Evolutionary conservation across 2,329 filamentous ascomycete species (phyloP).

Genomic region (Neoscytalidium dimidiatum): DNA sequence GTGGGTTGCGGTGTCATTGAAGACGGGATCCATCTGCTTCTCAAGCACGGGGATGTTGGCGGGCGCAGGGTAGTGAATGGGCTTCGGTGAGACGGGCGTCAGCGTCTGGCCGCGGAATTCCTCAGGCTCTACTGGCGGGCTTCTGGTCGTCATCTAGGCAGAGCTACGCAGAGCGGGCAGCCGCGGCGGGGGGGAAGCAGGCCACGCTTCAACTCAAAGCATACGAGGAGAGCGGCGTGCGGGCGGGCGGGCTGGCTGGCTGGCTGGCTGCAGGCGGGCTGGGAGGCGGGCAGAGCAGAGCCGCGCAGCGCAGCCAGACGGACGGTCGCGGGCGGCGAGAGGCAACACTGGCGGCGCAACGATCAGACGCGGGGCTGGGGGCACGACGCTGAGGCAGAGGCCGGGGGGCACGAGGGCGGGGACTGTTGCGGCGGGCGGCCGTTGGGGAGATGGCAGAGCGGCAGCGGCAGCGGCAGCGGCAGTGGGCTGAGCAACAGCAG

Average conservation of each 20-base stretch:
- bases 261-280: slow-evolving; percentile 16
- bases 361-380: slow-evolving; percentile 6
- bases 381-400: slow-evolving; percentile 12
- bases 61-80: slow-evolving; percentile 67
- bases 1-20: slow-evolving; percentile 67
- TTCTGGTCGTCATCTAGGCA: slow-evolving; percentile 55
- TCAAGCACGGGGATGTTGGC: slow-evolving; percentile 69
- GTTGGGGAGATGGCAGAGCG: neutral
- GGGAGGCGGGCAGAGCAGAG: neutral
- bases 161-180: slow-evolving; percentile 29
- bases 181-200: slow-evolving; percentile 23
- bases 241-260: slow-evolving; percentile 17
- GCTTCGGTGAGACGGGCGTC: slow-evolving; percentile 71
- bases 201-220: slow-evolving; percentile 29
- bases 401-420: slow-evolving; percentile 1
- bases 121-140: slow-evolving; percentile 56
- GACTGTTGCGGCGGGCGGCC: slow-evolving; percentile 10
- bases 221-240: slow-evolving; percentile 26
- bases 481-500: neutral
- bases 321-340: slow-evolving; percentile 6
- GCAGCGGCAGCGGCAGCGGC: neutral
- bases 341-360: slow-evolving; percentile 11
- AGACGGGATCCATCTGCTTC: slow-evolving; percentile 71
- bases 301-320: neutral
- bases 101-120: slow-evolving; percentile 66